Base-by-base conservation (phyloP, 2,329 filamentous ascomycete genomes). In the Zymoseptoria crescenta region DNA sequence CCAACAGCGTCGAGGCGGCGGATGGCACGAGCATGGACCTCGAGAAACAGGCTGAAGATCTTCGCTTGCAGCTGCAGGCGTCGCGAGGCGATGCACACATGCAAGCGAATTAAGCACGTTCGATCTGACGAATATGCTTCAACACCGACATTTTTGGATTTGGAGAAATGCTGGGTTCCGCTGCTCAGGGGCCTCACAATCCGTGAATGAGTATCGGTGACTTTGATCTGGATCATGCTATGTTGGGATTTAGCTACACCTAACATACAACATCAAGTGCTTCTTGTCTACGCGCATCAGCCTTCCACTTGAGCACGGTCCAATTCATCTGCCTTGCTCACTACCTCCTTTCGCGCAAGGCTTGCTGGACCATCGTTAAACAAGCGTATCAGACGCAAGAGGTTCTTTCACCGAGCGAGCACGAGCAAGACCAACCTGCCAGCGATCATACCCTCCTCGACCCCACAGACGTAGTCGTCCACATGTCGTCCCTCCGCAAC, bases 351-450 rank as follows among this genome's bases (percentile, higher is more conserved):
- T 16, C 20, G 45, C 19, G 4, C 21, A 30, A n/a, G 10, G 20
- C 28, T 52, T 29, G 48, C 55, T 10, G 35, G 35, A 41, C 27
- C 48, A 49, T 49, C 24, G 29, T 65, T 48, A 3, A 13, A 65
- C 63, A 28, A 66, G 59, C 19, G 21, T 21, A 13, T 62, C 49
- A 49, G 65, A 66, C 19, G 57, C 53, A 13, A 66, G 41, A 28
- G 64, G 63, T 45, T 59, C 50, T 28, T 59, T 54, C 41, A 64
- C 52, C 52, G 62, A 52, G 27, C 62, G 48, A 16, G 57, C 62
- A 59, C 56, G 61, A n/a, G 35, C 49, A 54, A 66, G 59, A 5
- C 64, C 64, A 13, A 35, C 16, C 57, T 66, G 64, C 64, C 64
- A 66, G n/a, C 64, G 51, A 5, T 60, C 57, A 49, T 62, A 66